phyloP scores from a whole-genome alignment of 352 stramenopile genomes.

The Globisporangium ultimum region DNA sequence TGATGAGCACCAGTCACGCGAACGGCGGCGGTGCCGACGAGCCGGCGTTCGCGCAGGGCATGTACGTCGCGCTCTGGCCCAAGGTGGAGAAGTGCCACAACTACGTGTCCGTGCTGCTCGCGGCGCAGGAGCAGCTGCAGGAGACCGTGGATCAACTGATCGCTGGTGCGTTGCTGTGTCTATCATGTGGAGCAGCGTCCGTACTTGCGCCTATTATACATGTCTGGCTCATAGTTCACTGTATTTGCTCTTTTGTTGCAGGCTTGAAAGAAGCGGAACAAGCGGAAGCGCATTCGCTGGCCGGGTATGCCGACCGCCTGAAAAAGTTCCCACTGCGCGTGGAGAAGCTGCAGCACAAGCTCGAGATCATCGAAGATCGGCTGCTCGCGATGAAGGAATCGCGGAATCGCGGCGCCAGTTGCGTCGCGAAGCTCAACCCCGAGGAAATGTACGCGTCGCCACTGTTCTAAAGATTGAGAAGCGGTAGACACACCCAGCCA shows the following conservation, averaged over 20 bases:
- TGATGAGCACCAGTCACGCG: slow-evolving; percentile 11
- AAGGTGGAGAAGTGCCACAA: slow-evolving; percentile 80
- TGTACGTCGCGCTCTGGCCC: slow-evolving; percentile 80
- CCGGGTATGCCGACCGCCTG: slow-evolving; percentile 71
- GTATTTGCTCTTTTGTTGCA: slow-evolving; percentile 11
- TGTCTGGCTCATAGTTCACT: neutral
- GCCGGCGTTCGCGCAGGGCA: slow-evolving; percentile 57
- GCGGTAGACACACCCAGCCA: neutral
- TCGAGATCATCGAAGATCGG: slow-evolving; percentile 63
- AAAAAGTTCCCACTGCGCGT: slow-evolving; percentile 64
- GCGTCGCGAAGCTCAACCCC: slow-evolving; percentile 26
- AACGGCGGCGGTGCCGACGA: slow-evolving; percentile 6
- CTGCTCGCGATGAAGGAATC: slow-evolving; percentile 62
- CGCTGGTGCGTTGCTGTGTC: slow-evolving; percentile 26
- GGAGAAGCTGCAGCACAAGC: slow-evolving; percentile 61
- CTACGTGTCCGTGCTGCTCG: slow-evolving; percentile 69
- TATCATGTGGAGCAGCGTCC: neutral
- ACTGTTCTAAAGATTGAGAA: slow-evolving; percentile 38
- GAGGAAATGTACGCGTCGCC: slow-evolving; percentile 28
- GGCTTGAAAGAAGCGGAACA: slow-evolving; percentile 62
- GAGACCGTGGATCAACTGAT: slow-evolving; percentile 60
- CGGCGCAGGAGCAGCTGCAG: slow-evolving; percentile 70
- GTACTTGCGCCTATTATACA: neutral
- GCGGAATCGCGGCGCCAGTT: slow-evolving; percentile 25
- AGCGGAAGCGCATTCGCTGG: slow-evolving; percentile 46